Conservation (phyloP, 2,329 filamentous ascomycete species). For the Huntiella abstrusa region DNA sequence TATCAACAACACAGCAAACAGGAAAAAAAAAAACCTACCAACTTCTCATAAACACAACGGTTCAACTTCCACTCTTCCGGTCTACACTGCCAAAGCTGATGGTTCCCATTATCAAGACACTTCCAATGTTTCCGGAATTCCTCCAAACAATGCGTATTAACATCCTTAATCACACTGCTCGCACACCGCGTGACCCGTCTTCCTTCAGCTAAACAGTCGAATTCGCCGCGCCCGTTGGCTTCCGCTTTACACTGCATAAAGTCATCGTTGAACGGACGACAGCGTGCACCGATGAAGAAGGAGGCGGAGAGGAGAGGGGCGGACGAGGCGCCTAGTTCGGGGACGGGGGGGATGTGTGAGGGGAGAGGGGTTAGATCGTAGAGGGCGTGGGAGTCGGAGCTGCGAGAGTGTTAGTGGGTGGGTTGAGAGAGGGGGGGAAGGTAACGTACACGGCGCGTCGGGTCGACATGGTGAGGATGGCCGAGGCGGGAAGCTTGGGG, state of each 20-base stretch:
- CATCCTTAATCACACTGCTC: conserved; percentile 80
- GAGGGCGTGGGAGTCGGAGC: conserved; percentile 71
- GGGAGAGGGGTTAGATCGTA: conserved; percentile 93
- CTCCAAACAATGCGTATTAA: conserved; percentile 84
- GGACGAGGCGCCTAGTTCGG: conserved; percentile 83
- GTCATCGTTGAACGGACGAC: conserved; percentile 92
- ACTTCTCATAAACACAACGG: conserved; percentile 85
- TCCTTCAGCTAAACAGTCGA: conserved; percentile 91
- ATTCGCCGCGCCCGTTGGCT: conserved; percentile 72
- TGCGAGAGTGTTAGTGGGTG: not conserved
- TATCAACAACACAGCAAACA: too few species aligned
- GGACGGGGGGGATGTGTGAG: conserved; percentile 74
- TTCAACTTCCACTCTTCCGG: conserved; percentile 76
- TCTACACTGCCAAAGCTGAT: conserved; percentile 91
- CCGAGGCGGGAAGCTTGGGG: too few species aligned
- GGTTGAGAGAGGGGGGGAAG: too few species aligned
- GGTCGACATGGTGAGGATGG: not conserved
- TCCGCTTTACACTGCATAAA: conserved; percentile 99
- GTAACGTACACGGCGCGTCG: not conserved
- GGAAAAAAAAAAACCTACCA: conserved; percentile 40
- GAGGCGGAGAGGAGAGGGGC: conserved; percentile 80
- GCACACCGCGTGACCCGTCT: conserved; percentile 93
- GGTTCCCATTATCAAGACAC: conserved; percentile 93
- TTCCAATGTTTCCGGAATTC: conserved; percentile 90
- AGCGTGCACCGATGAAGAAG: conserved; percentile 94